A percentile compares a stretch with the other conserved stretches of the same genome.
Evolutionary conservation across 2,329 filamentous ascomycete species (phyloP).

Genomic region (Ampelomyces quisqualis): DNA sequence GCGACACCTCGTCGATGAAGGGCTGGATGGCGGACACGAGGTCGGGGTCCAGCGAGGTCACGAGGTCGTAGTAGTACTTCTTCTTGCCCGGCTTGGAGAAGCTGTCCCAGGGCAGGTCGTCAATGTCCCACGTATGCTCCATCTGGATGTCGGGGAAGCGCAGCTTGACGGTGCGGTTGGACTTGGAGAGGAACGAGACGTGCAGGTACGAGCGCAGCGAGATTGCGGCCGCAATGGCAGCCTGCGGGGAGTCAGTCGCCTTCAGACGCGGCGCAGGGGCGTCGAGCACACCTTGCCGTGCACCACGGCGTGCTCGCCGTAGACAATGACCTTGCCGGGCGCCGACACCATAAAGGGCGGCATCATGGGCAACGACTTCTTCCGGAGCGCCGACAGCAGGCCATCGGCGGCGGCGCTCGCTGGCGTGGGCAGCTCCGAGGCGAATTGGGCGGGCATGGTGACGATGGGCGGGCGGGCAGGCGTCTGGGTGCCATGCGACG

Average conservation of each 20-base stretch:
- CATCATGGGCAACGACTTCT: slow-evolving; percentile 61
- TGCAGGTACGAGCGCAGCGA: slow-evolving; percentile 95
- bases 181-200: slow-evolving; percentile 91
- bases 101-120: slow-evolving; percentile 79
- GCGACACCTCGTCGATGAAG: slow-evolving; percentile 71
- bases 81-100: slow-evolving; percentile 84
- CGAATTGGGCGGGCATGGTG: slow-evolving; percentile 31
- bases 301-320: slow-evolving; percentile 97
- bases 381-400: slow-evolving; percentile 27
- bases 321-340: slow-evolving; percentile 96
- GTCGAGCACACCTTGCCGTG: slow-evolving; percentile 73
- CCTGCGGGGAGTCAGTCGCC: slow-evolving; percentile 50
- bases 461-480: slow-evolving; percentile 30
- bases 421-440: slow-evolving; percentile 22
- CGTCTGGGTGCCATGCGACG: slow-evolving; percentile 30
- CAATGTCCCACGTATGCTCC: slow-evolving; percentile 90
- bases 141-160: slow-evolving; percentile 90
- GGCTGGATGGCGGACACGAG: slow-evolving; percentile 79
- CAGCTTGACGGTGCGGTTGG: slow-evolving; percentile 80
- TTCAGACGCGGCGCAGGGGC: neutral
- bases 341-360: slow-evolving; percentile 97
- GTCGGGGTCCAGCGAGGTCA: slow-evolving; percentile 77
- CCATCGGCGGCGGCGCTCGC: slow-evolving; percentile 12
- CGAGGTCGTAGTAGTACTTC: slow-evolving; percentile 88
- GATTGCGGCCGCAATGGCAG: slow-evolving; percentile 91